Conservation (phyloP, 2,329 filamentous ascomycete species). For the Diaporthe capsici region DNA sequence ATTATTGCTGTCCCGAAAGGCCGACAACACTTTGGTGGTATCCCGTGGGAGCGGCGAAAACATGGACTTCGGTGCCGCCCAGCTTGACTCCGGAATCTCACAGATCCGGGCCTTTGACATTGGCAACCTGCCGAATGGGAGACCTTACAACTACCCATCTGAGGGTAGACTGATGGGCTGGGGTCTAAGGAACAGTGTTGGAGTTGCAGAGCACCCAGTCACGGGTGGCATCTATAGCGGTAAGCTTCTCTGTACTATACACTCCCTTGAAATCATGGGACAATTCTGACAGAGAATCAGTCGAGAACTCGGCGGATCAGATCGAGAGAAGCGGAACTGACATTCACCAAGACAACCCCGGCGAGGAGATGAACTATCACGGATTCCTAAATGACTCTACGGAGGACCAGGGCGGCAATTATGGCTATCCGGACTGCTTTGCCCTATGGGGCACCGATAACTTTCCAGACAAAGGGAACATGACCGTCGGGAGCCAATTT, state of each 20-base stretch:
- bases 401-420: slow-evolving; percentile 64
- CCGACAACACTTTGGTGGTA: slow-evolving; percentile 72
- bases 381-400: slow-evolving; percentile 63
- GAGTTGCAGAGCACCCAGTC: slow-evolving; percentile 70
- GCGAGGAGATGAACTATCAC: slow-evolving; percentile 80
- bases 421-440: slow-evolving; percentile 80
- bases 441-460: slow-evolving; percentile 71
- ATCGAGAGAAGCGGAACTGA: slow-evolving; percentile 67
- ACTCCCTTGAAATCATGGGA: too few relatives aligned
- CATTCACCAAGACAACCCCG: slow-evolving; percentile 77
- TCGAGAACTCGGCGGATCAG: slow-evolving; percentile 78
- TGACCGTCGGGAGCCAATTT: slow-evolving; percentile 67
- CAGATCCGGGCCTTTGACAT: slow-evolving; percentile 74
- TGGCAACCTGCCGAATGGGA: slow-evolving; percentile 47
- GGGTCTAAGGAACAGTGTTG: slow-evolving; percentile 79
- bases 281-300: slow-evolving; percentile 45
- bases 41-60: slow-evolving; percentile 76
- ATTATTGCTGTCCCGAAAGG: slow-evolving; percentile 70
- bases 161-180: slow-evolving; percentile 67
- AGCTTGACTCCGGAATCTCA: slow-evolving; percentile 70
- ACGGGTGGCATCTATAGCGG: slow-evolving; percentile 63
- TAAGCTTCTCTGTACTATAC: background rate
- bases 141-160: slow-evolving; percentile 62
- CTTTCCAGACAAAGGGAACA: slow-evolving; percentile 56
- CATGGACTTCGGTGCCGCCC: slow-evolving; percentile 68